These are phyloP conservation scores for Viola odorata DNA, from an alignment of 345 rosid genomes.

Conservation along the genomic window DNA sequence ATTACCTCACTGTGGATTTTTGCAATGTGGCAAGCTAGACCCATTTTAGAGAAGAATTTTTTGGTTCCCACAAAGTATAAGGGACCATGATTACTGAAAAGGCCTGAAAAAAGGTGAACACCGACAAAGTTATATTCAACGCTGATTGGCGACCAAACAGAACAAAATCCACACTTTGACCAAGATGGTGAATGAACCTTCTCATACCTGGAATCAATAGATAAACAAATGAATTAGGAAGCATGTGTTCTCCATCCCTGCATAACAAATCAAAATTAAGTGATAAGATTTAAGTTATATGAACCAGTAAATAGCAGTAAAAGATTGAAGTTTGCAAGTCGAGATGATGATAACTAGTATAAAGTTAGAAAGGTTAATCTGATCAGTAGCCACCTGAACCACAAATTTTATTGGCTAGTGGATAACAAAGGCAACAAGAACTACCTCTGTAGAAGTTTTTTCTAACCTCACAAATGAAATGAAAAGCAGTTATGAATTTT, in stretches of 20 bases:
- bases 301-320: neutral
- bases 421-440: no score
- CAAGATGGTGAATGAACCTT: slow-evolving; percentile 2
- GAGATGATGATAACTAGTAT: no score
- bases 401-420: no score
- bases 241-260: slow-evolving; percentile 61
- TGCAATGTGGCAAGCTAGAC: slow-evolving; percentile 60
- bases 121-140: neutral
- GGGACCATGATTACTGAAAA: slow-evolving; percentile 68
- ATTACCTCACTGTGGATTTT: slow-evolving; percentile 72
- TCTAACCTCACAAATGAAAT: no score
- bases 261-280: slow-evolving; percentile 8
- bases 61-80: slow-evolving; percentile 62
- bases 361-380: no score
- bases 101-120: slow-evolving; percentile 37
- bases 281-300: neutral
- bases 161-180: neutral
- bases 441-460: no score
- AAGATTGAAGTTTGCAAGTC: neutral
- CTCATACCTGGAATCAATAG: slow-evolving; percentile 56
- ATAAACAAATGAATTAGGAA: slow-evolving; percentile 55
- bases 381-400: no score
- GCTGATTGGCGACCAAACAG: neutral
- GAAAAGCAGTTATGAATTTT: no score
- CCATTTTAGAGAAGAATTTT: slow-evolving; percentile 63